Conservation (phyloP, 805 yeast genomes). For the Zygosaccharomyces bailii region DNA sequence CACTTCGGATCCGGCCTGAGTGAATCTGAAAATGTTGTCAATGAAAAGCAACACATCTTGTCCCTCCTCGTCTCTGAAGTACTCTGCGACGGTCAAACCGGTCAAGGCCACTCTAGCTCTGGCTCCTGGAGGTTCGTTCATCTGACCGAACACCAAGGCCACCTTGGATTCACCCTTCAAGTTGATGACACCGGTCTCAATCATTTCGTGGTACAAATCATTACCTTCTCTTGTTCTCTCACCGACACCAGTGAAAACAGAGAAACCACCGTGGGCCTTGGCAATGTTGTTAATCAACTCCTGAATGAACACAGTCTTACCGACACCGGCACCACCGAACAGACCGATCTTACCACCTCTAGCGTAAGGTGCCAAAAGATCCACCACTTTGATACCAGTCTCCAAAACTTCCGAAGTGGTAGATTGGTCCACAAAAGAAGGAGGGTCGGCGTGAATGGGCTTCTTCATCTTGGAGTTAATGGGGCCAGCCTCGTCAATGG, state of each 20-base stretch:
- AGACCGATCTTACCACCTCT: conserved; percentile 99
- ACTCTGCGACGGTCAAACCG: conserved; percentile 99
- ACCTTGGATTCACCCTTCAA: conserved; percentile 99
- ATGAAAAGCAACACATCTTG: conserved; percentile 99
- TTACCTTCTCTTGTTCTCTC: conserved; percentile 99
- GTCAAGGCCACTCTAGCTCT: conserved; percentile 99
- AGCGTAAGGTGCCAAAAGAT: conserved; percentile 98
- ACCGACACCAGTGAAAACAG: conserved; percentile 99
- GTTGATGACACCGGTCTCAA: conserved; percentile 99
- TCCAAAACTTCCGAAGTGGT: conserved; percentile 97
- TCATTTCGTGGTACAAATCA: conserved; percentile 99
- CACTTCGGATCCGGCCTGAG: conserved; percentile 99
- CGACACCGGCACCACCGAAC: conserved; percentile 99
- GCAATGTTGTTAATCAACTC: conserved; percentile 99
- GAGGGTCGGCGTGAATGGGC: conserved; percentile 99
- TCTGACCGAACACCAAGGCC: conserved; percentile 98
- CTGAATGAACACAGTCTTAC: conserved; percentile 99
- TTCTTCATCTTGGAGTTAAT: conserved; percentile 85
- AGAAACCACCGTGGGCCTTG: conserved; percentile 99
- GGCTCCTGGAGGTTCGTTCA: conserved; percentile 99
- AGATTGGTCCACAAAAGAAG: conserved; percentile 92
- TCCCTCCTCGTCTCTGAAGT: conserved; percentile 99
- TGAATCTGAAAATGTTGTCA: conserved; percentile 99
- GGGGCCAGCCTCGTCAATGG: conserved; percentile 99
- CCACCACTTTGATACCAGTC: conserved; percentile 99